Conservation (phyloP, 208 protist species). For the Trichomonas gallinae region DNA sequence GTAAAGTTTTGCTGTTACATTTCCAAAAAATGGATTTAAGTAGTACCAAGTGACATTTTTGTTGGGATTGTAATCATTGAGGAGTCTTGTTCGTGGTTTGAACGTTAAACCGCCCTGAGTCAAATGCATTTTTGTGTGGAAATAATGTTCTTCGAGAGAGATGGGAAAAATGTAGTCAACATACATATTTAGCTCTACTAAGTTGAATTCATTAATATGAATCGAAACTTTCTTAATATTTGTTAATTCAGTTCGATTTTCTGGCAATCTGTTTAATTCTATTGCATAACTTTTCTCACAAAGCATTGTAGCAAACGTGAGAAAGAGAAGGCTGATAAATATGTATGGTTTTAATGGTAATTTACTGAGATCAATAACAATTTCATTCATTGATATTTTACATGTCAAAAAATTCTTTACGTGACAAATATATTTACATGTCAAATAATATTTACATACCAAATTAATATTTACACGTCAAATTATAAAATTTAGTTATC, state of each 20-base stretch:
- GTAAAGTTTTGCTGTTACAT: not conserved
- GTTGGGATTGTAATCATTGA: not conserved
- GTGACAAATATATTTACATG: no score
- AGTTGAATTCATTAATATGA: not conserved
- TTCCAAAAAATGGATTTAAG: not conserved
- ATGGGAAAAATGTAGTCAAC: not conserved
- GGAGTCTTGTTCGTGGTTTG: not conserved
- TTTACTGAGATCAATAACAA: not conserved
- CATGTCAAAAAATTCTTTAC: no score
- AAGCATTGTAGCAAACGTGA: not conserved
- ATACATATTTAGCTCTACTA: not conserved
- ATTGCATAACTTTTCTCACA: not conserved
- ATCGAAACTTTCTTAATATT: not conserved
- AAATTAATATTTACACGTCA: no score
- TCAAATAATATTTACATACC: no score
- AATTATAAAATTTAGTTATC: no score
- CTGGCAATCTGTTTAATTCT: not conserved
- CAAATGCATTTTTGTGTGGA: not conserved
- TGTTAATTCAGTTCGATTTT: not conserved
- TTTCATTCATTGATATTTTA: not conserved
- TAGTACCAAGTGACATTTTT: not conserved
- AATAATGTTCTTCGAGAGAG: not conserved
- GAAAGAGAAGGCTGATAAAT: not conserved
- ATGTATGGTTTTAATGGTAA: not conserved
- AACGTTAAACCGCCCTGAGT: not conserved